A percentile compares a stretch with the other conserved stretches of the same genome.
phyloP scores from a whole-genome alignment of 148 eudicot species.

The Camellia granthamiana region DNA sequence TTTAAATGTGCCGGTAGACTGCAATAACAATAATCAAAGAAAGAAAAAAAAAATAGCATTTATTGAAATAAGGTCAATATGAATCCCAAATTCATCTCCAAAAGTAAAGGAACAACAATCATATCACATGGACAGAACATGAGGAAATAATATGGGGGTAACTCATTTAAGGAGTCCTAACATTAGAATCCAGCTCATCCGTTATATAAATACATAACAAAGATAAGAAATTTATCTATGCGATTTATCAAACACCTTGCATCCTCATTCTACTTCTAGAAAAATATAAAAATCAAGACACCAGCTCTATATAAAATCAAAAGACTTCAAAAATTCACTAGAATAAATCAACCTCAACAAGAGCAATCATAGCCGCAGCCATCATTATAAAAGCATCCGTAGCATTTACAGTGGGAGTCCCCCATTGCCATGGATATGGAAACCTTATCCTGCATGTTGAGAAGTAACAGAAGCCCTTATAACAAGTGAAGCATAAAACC shows the following conservation, averaged over 20 bases:
- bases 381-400: conserved; percentile 67
- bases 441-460: conserved; percentile 63
- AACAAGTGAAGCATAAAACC: neutral
- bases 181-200: neutral
- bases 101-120: neutral
- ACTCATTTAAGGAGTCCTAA: too few species aligned
- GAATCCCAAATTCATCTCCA: neutral
- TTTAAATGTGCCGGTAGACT: conserved; percentile 88
- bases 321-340: neutral
- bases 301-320: neutral
- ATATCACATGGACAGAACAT: too few species aligned
- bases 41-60: neutral
- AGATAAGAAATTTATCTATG: neutral
- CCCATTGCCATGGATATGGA: conserved; percentile 98
- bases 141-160: too few species aligned
- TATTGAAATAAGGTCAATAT: neutral
- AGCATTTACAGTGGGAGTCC: conserved; percentile 60
- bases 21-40: conserved; percentile 13
- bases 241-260: neutral
- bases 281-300: neutral
- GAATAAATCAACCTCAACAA: conserved; percentile 61
- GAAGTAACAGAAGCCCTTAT: neutral
- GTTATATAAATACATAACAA: neutral
- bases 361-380: conserved; percentile 80
- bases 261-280: neutral